A percentile compares a stretch with the other conserved stretches of the same genome.
These are phyloP conservation scores for Amanita pallidorosea DNA, from an alignment of 768 basidiomycete species.

Conservation along the genomic window DNA sequence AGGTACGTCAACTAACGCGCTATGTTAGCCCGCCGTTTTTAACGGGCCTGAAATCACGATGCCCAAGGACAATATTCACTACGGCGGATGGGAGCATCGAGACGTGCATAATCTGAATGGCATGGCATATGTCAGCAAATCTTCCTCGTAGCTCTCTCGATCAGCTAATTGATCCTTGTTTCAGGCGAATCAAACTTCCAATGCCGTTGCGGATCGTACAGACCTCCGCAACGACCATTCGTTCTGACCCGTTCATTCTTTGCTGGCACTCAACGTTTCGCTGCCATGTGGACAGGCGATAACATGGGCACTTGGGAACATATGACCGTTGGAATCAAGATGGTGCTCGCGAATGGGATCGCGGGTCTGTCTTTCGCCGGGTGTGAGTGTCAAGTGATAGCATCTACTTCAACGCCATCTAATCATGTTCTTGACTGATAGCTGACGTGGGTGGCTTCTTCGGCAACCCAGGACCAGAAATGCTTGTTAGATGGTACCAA, in stretches of 20 bases:
- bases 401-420: not conserved
- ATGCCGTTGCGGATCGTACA: constrained; percentile 70
- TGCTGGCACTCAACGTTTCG: constrained; percentile 90
- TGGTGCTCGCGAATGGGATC: constrained; percentile 82
- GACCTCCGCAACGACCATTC: constrained; percentile 76
- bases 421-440: constrained; percentile 16
- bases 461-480: constrained; percentile 88
- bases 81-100: constrained; percentile 96
- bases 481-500: constrained; percentile 96
- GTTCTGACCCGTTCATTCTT: constrained; percentile 94
- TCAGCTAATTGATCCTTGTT: not conserved
- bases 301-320: constrained; percentile 98
- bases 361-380: constrained; percentile 89
- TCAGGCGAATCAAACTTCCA: constrained; percentile 76
- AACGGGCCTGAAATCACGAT: constrained; percentile 92
- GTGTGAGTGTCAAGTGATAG: constrained; percentile 41
- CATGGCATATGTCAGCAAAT: constrained; percentile 66
- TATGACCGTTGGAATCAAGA: constrained; percentile 87
- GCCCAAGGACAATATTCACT: constrained; percentile 61
- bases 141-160: not conserved
- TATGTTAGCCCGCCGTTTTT: constrained; percentile 78
- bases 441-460: constrained; percentile 99
- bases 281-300: constrained; percentile 99
- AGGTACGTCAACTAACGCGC: not conserved
- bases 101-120: constrained; percentile 98